Base-by-base conservation (phyloP, 2,329 filamentous ascomycete species). In the Chaetomium sp. region DNA sequence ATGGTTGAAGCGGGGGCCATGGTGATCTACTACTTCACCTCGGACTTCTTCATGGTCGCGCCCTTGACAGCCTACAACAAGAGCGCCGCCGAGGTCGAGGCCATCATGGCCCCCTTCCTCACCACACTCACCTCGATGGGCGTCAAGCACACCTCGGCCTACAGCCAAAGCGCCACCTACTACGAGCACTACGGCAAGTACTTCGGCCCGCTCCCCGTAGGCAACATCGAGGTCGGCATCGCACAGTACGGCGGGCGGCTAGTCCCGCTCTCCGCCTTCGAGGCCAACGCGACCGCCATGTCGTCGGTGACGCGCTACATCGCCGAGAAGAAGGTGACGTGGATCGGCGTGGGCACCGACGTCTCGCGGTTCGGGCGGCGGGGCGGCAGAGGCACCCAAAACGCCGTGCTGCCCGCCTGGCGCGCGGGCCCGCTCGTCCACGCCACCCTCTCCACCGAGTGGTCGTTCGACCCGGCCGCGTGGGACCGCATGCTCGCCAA, bases 171-270 rank as follows among this genome's bases (percentile, higher is more conserved):
- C 0, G 56, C 67, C 21, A 74, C 49, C 57, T 75, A 75, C 67
- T 81, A 85, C 47, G 68, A 78, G 27, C 83, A 83, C 49, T 79
- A 80, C 64, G 73, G 75, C 70, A 80, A 80, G 33, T 75, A 75
- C 69, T 75, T 75, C 47, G 76, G 76, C 5, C 80, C 82, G 10
- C 69, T 79, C 3, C 81, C 78, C 63, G 77, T 77, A n/a, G 75
- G 76, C 56, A 71, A 70, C 61, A 75, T 76, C 2, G 81, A 86
- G 69, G 89, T 90, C 25, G 83, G 83, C 67, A 74, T 75, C 60
- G 73, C 74, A 49, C 76, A 78, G 68, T 76, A 75, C 57, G 80
- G 81, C 31, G 77, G 78, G 12, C 78, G 81, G 21, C 75, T 83
- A 9, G 74, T 83, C 27, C 78, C 79, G 13, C 73, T 77, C 33